These are phyloP conservation scores for Prunus salicina DNA, from an alignment of 306 rosid species.

Conservation along the genomic window DNA sequence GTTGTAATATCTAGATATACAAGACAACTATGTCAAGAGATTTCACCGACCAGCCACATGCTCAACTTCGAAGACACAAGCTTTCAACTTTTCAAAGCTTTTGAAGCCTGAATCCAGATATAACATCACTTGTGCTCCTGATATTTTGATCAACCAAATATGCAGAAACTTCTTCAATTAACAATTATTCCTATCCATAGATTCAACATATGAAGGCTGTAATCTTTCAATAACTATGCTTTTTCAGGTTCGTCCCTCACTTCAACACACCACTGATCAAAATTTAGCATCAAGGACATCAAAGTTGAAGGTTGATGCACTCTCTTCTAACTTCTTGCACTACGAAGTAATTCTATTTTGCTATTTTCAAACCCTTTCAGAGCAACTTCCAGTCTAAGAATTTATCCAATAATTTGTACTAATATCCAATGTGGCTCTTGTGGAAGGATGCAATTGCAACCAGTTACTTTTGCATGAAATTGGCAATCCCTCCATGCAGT, in stretches of 20 bases:
- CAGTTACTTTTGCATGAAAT: conserved; percentile 38
- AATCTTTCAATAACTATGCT: conserved; percentile 1
- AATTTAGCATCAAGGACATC: not conserved
- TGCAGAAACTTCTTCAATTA: not conserved
- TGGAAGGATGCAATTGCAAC: conserved; percentile 35
- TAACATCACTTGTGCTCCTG: conserved; percentile 3
- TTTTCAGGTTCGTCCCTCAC: conserved; percentile 3
- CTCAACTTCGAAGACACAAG: conserved; percentile 1
- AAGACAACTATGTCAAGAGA: not conserved
- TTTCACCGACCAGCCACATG: not conserved
- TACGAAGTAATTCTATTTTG: conserved; percentile 19
- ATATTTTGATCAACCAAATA: conserved; percentile 8
- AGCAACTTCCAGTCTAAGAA: conserved; percentile 28
- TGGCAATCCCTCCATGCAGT: conserved; percentile 49
- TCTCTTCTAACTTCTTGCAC: conserved; percentile 18
- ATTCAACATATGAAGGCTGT: conserved; percentile 1
- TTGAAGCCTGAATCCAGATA: not conserved
- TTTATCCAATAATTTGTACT: conserved; percentile 33
- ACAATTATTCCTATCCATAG: conserved; percentile 6
- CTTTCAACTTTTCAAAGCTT: not conserved
- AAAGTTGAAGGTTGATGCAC: conserved; percentile 11
- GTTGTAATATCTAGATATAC: not conserved
- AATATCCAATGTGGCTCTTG: conserved; percentile 36
- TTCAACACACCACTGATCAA: not conserved
- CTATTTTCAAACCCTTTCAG: conserved; percentile 25